Base-by-base conservation (phyloP, 192 early-diverging fungal genomes). In the Radiomyces spectabilis region DNA sequence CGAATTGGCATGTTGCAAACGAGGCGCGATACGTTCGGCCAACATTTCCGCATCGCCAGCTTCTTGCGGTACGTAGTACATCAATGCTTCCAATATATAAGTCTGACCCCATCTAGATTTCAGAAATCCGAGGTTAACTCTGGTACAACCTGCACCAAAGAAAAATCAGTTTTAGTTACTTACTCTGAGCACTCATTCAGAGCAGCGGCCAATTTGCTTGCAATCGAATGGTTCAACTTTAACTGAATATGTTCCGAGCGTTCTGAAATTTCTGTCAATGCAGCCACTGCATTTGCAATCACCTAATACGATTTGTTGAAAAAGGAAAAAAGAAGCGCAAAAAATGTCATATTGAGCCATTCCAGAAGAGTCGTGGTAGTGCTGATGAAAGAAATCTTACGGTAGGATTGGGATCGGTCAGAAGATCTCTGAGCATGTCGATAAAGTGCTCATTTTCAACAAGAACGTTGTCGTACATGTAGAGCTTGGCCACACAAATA, bases 131-230 rank as follows among this genome's bases (percentile, higher is more conserved):
- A 53, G 35, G 9, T 40, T 47, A 24, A 12, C 13, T 41, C 25
- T 31, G 5, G 8, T 3, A 54, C n/a, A 37, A 34, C 13, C 12
- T 34, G 9, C 31, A 44, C 2, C 38, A 35, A 8, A 42, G n/a
- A 26, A 26, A 5, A 5, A 5, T 35, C 41, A 5, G 8, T 51
- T 9, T 33, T 42, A 30, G 37, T 21, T 1, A 35, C 73, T 63
- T 78, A 85, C 87, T 99, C 96, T 41, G 90, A 91, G 70, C 90
- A 96, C 72, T 99, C 93, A 65, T 97, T 93, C 55, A 99, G 57
- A 1, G 93, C 95, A 5, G 91, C 83, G 26, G 94, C 79, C 31
- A 99, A 74, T 75, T 95, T 95, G 74, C 84, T 93, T 16, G 93
- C 91, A 55, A 90, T 83, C 26, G 80, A 74, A 53, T 90, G 79